These are phyloP conservation scores for Nicotiana rustica DNA, from an alignment of 305 asterid species.

Conservation along the genomic window DNA sequence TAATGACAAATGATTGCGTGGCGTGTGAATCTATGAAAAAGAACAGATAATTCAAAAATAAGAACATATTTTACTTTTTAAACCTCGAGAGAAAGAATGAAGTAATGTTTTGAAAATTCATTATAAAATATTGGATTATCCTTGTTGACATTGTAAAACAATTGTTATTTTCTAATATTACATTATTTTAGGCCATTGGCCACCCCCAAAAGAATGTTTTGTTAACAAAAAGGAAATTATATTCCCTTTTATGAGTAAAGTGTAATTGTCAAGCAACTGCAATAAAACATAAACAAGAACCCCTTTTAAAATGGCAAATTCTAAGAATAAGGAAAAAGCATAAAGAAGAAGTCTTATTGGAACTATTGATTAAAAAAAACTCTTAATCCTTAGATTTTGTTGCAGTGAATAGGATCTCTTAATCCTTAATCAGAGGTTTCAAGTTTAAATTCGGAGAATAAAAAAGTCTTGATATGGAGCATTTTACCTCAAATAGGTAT, in stretches of 20 bases:
- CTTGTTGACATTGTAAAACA: neutral
- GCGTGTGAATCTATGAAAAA: neutral
- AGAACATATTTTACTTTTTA: neutral
- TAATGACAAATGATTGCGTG: neutral
- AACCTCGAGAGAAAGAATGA: neutral
- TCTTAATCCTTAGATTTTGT: no score
- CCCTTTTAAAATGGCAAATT: neutral
- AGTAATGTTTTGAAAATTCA: neutral
- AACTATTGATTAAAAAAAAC: neutral
- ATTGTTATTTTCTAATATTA: neutral
- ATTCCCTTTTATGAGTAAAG: neutral
- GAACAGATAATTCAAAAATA: neutral
- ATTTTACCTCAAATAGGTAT: no score
- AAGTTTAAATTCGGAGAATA: no score
- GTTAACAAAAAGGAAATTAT: neutral
- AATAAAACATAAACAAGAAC: neutral
- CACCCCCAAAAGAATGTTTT: neutral
- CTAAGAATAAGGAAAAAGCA: neutral
- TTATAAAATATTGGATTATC: neutral
- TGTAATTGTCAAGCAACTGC: neutral
- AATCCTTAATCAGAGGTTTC: no score
- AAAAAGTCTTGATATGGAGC: no score
- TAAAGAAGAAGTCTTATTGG: neutral
- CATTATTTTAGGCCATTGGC: neutral
- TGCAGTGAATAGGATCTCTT: no score